A percentile compares a stretch with the other conserved stretches of the same genome.
Evolutionary conservation across 1,284 basidiomycete species (phyloP).

Genomic region (Ustilago esculenta): DNA sequence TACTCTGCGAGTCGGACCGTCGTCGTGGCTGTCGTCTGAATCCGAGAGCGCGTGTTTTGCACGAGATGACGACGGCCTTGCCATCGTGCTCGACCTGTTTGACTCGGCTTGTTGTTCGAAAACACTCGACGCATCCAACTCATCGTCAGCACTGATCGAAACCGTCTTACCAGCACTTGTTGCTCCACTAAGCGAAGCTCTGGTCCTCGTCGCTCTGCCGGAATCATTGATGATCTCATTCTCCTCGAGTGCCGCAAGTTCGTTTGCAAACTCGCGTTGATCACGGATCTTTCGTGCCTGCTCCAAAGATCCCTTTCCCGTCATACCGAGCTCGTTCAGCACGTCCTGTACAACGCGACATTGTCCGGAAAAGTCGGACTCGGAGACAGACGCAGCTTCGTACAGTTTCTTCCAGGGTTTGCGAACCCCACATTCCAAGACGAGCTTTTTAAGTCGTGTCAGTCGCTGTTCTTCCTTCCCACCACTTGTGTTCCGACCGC

Average conservation of each 20-base stretch:
- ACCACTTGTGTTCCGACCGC: not conserved
- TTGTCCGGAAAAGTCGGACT: slow-evolving; percentile 17
- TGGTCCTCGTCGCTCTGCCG: slow-evolving; percentile 3
- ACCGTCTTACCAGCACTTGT: too few species aligned
- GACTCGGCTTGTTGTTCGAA: slow-evolving; percentile 1
- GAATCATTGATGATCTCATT: slow-evolving; percentile 17
- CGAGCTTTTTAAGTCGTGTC: slow-evolving; percentile 38
- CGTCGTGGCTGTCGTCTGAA: slow-evolving; percentile 29
- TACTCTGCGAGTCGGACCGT: slow-evolving; percentile 25
- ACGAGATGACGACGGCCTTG: not conserved
- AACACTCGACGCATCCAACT: slow-evolving; percentile 19
- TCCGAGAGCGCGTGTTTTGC: not conserved
- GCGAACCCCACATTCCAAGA: slow-evolving; percentile 36
- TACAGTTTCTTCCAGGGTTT: slow-evolving; percentile 50
- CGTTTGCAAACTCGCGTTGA: slow-evolving; percentile 38
- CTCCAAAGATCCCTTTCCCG: slow-evolving; percentile 33
- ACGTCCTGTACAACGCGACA: slow-evolving; percentile 35
- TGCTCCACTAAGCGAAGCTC: too few species aligned
- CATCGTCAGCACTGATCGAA: not conserved
- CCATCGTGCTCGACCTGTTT: not conserved
- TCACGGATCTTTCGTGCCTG: slow-evolving; percentile 38
- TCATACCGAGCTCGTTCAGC: slow-evolving; percentile 37
- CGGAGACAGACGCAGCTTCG: slow-evolving; percentile 17
- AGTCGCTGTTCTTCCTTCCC: slow-evolving; percentile 29
- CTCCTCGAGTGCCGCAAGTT: slow-evolving; percentile 28